Evolutionary conservation across 768 basidiomycete genomes (phyloP).

Genomic region (Psilocybe tampanensis): DNA sequence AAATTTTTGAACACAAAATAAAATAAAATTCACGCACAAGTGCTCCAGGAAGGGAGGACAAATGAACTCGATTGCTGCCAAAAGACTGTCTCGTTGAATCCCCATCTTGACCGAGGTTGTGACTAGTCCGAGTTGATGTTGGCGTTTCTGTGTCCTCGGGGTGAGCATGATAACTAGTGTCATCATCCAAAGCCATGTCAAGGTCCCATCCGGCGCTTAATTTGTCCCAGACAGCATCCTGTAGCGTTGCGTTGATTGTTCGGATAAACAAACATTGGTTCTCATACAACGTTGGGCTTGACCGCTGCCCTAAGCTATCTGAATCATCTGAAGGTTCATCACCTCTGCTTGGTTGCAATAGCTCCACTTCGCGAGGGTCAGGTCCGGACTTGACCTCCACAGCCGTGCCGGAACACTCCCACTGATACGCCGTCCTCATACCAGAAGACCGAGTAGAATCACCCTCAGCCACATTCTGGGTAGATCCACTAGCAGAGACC

Average conservation of each 20-base stretch:
- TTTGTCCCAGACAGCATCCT: not conserved
- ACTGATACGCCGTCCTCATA: not conserved
- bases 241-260: constrained; percentile 1
- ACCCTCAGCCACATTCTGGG: not conserved
- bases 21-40: not conserved
- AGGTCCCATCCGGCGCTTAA: not conserved
- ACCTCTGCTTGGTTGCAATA: not conserved
- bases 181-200: not conserved
- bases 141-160: not conserved
- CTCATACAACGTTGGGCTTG: too few species aligned
- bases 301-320: too few species aligned
- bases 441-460: not conserved
- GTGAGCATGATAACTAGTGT: not conserved
- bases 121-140: not conserved
- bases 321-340: not conserved
- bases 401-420: not conserved
- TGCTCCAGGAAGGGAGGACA: not conserved
- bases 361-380: not conserved
- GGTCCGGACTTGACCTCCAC: constrained; percentile 2
- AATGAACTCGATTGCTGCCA: too few species aligned
- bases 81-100: too few species aligned
- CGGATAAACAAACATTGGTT: constrained; percentile 12
- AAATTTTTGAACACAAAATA: not conserved
- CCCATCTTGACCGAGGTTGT: not conserved
- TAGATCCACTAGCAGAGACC: not conserved